Evolutionary conservation across 2,329 filamentous ascomycete genomes (phyloP), one percentile per base, ranked within the genome.

Genomic region (Dactylellina sp.): DNA sequence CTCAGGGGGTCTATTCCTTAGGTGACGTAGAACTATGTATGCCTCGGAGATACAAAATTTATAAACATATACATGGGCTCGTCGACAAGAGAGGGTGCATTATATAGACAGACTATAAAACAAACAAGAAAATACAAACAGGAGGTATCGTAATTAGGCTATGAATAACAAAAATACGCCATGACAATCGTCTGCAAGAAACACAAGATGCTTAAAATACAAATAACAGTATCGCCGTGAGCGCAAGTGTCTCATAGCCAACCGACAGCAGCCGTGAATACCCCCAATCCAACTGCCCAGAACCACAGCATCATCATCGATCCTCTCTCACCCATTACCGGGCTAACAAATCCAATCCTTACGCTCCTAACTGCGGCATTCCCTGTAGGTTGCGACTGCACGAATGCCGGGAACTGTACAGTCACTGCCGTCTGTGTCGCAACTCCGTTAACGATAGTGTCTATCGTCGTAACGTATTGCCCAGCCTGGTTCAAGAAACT

Each of bases 391-490:
- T 66, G 61, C 18, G 70, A 56, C 40, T 74, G 61, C 18, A 61
- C 55, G 32, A 74, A 74, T 2, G 70, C 70, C 14, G 70, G 70
- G 39, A 74, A 74, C 28, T 74, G 70, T 20, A 74, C 70, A 5
- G 70, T 74, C 9, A 74, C 70, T 5, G 70, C 70, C 20, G 70
- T 66, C 39, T 61, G 46, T 16, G 40, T 61, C 22, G 61, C 25
- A 32, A 66, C 47, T 3, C 70, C 70, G 49, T 74, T 74, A 12
- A 74, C 32, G 46, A 62, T 39, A 2, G 70, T 74, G 2, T 66
- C 28, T 35, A 74, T 66, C 4, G 61, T 74, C 18, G 70, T 74
- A 11, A 74, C 70, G 14, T 66, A 74, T 25, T 74, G 70, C 12
- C 70, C 70, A 1, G 61, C 70, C n/a, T 61, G 35, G 12, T 74